Percentiles rank a stretch among this genome's conserved stretches.
phyloP scores from a whole-genome alignment of 176 grass and related monocot species.

The Carex scoparia region DNA sequence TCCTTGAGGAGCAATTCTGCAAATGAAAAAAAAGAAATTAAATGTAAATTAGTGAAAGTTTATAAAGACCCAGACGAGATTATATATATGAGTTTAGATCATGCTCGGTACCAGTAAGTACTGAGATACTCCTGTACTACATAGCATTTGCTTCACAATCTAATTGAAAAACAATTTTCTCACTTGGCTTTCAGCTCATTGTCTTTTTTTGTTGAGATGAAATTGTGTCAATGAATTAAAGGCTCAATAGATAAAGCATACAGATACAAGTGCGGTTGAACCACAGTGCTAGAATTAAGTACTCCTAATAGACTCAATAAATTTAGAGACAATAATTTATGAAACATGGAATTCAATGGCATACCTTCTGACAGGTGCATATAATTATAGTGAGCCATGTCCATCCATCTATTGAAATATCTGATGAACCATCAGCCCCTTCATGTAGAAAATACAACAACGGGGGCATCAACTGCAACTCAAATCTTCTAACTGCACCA shows the following conservation, averaged over 20 bases:
- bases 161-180: neutral
- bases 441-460: slow-evolving; percentile 76
- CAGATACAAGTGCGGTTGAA: neutral
- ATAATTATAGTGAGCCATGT: slow-evolving; percentile 78
- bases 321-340: neutral
- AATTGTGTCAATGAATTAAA: neutral
- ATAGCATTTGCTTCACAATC: neutral
- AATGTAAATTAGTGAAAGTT: neutral
- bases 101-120: neutral
- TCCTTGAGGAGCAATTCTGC: slow-evolving; percentile 50
- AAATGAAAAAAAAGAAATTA: neutral
- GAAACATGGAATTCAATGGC: slow-evolving; percentile 3
- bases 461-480: slow-evolving; percentile 91
- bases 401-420: slow-evolving; percentile 62
- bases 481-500: slow-evolving; percentile 47
- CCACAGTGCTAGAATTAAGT: neutral
- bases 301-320: neutral
- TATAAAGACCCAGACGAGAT: neutral
- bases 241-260: neutral
- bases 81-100: neutral
- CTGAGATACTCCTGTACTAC: neutral
- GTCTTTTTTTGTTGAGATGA: neutral
- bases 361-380: slow-evolving; percentile 70
- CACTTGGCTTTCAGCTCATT: neutral
- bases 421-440: slow-evolving; percentile 45